phyloP scores from a whole-genome alignment of 768 basidiomycete genomes.

The Mycena galopus region DNA sequence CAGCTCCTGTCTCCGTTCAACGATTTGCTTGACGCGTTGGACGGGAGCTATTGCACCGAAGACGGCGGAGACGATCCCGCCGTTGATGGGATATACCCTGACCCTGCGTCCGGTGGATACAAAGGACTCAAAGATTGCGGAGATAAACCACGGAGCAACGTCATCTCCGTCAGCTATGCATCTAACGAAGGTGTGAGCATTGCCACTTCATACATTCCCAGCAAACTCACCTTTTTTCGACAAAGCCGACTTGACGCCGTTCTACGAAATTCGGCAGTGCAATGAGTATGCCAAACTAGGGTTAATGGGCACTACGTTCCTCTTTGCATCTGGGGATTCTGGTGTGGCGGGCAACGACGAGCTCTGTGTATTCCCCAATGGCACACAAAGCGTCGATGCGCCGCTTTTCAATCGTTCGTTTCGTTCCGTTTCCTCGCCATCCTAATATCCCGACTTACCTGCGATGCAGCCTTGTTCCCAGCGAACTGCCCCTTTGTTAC shows the following conservation, averaged over 20 bases:
- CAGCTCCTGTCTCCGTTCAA: background rate
- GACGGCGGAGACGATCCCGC: constrained; percentile 23
- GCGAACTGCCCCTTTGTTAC: constrained; percentile 16
- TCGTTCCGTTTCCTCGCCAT: background rate
- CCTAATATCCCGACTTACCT: no score
- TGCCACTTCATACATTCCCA: background rate
- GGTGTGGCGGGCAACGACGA: constrained; percentile 3
- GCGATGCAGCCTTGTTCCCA: background rate
- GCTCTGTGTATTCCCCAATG: constrained; percentile 6
- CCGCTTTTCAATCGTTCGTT: constrained; percentile 3
- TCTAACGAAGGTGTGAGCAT: constrained; percentile 1
- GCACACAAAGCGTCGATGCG: constrained; percentile 1
- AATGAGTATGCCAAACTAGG: constrained; percentile 13
- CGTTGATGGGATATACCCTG: background rate
- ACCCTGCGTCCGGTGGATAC: background rate
- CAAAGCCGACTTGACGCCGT: background rate
- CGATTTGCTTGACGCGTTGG: constrained; percentile 17
- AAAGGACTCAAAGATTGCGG: constrained; percentile 7
- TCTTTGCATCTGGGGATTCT: constrained; percentile 5
- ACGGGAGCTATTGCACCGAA: constrained; percentile 16
- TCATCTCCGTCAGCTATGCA: constrained; percentile 1
- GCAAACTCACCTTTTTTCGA: background rate
- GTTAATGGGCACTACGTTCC: background rate
- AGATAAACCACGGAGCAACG: background rate
- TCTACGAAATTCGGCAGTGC: constrained; percentile 13